Conservation (phyloP, 1,284 basidiomycete species). For the Irpex lacteus region DNA sequence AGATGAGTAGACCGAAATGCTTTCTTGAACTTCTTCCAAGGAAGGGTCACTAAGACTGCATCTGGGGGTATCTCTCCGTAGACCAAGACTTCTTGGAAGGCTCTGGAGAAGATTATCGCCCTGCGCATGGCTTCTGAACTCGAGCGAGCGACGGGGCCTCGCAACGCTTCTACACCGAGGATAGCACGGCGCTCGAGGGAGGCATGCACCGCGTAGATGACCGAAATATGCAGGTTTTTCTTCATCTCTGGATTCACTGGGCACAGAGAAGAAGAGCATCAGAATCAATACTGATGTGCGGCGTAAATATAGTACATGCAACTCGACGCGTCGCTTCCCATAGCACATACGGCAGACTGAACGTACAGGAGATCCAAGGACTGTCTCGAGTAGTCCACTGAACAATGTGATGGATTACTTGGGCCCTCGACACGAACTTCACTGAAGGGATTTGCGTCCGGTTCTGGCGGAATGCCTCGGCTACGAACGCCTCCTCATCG, state of each 20-base stretch:
- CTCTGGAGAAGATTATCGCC: background rate
- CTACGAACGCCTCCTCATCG: background rate
- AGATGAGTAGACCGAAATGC: background rate
- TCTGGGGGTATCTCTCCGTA: background rate
- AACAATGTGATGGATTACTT: background rate
- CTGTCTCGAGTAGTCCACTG: background rate
- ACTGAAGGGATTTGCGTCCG: background rate
- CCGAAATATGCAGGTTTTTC: background rate
- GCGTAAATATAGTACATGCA: background rate
- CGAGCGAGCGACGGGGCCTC: background rate
- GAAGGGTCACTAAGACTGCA: background rate
- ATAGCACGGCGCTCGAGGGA: background rate
- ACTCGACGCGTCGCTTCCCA: background rate
- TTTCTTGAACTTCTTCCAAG: background rate
- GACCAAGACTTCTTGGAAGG: slow-evolving; percentile 2
- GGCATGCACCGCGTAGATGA: background rate
- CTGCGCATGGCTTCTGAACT: background rate
- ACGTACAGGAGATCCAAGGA: background rate
- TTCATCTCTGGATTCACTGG: background rate
- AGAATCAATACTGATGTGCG: background rate
- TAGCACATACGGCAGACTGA: background rate
- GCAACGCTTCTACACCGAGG: background rate
- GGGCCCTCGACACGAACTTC: background rate
- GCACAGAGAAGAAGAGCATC: background rate
- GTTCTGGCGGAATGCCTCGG: background rate